A percentile compares a stretch with the other conserved stretches of the same genome.
These are phyloP conservation scores for Neobulgaria alba DNA, from an alignment of 2,329 filamentous ascomycete species.

Conservation along the genomic window DNA sequence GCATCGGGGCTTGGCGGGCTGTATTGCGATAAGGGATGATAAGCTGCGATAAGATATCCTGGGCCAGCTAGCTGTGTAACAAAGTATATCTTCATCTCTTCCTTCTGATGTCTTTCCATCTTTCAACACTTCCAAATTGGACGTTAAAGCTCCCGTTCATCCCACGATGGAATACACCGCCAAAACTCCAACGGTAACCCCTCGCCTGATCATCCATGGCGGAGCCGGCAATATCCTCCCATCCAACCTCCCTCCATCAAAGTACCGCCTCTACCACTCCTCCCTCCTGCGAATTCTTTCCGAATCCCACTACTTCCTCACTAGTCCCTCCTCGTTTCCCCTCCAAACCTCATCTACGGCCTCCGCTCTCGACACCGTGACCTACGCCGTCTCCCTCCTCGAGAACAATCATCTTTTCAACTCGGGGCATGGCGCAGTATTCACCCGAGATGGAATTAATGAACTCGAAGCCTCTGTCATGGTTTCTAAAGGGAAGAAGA, in stretches of 20 bases:
- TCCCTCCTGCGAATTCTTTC: constrained; percentile 55
- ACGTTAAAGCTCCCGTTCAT: no score
- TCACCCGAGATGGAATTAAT: constrained; percentile 72
- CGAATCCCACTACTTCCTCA: constrained; percentile 34
- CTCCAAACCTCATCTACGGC: constrained; percentile 32
- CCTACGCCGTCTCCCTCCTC: constrained; percentile 64
- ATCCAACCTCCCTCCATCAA: constrained; percentile 46
- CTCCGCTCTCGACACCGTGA: constrained; percentile 61
- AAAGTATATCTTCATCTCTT: no score
- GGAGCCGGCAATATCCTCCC: constrained; percentile 63
- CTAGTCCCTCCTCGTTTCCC: constrained; percentile 51
- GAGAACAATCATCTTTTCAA: constrained; percentile 83
- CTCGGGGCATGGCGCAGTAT: constrained; percentile 74
- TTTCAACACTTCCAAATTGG: no score
- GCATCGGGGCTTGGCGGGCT: no score
- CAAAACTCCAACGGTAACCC: constrained; percentile 2
- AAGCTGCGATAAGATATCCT: no score
- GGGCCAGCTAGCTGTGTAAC: no score
- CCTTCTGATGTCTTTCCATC: no score
- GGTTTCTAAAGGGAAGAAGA: constrained; percentile 64
- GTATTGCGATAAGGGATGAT: no score
- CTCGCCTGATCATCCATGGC: constrained; percentile 33
- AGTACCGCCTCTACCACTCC: constrained; percentile 49
- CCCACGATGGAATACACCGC: constrained; percentile 7
- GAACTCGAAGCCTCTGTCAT: constrained; percentile 84